These are phyloP conservation scores for Liriodendron chinense DNA, from an alignment of 164 flowering plant species.

Conservation along the genomic window DNA sequence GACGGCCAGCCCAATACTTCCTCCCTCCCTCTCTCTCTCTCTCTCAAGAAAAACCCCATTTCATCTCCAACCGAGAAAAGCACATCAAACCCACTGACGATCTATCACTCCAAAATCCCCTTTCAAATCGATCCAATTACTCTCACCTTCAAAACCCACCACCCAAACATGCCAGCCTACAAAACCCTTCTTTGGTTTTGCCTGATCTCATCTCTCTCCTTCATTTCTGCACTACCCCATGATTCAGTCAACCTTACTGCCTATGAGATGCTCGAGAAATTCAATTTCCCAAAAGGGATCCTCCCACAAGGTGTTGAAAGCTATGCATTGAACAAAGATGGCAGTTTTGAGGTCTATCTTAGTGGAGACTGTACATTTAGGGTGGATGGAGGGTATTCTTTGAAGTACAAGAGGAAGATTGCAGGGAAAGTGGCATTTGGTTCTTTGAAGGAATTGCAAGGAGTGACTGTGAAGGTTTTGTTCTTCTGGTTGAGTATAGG, in stretches of 20 bases:
- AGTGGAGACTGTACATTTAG: slow-evolving; percentile 23
- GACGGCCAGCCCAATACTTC: too few relatives aligned
- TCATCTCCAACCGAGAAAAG: too few relatives aligned
- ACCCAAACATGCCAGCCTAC: slow-evolving; percentile 18
- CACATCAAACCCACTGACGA: neutral
- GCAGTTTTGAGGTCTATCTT: slow-evolving; percentile 23
- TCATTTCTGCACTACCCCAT: slow-evolving; percentile 8
- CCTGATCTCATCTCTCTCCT: slow-evolving; percentile 10
- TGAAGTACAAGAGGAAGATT: slow-evolving; percentile 23
- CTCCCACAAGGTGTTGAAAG: slow-evolving; percentile 28
- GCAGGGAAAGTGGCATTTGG: slow-evolving; percentile 21
- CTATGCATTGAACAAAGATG: slow-evolving; percentile 25
- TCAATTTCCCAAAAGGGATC: slow-evolving; percentile 33
- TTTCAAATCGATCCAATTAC: neutral
- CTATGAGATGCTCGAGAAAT: slow-evolving; percentile 30
- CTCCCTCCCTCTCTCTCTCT: too few relatives aligned
- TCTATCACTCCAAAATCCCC: neutral
- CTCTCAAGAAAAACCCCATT: too few relatives aligned
- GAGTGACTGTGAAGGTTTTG: slow-evolving; percentile 28
- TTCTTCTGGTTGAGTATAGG: slow-evolving; percentile 27
- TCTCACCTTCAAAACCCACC: slow-evolving; percentile 5
- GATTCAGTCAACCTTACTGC: slow-evolving; percentile 11
- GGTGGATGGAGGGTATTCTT: slow-evolving; percentile 24
- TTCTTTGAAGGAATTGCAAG: slow-evolving; percentile 27
- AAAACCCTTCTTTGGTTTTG: slow-evolving; percentile 21